Base-by-base conservation (phyloP, 495 filamentous ascomycete genomes). In the Lineolata rhizophorae region DNA sequence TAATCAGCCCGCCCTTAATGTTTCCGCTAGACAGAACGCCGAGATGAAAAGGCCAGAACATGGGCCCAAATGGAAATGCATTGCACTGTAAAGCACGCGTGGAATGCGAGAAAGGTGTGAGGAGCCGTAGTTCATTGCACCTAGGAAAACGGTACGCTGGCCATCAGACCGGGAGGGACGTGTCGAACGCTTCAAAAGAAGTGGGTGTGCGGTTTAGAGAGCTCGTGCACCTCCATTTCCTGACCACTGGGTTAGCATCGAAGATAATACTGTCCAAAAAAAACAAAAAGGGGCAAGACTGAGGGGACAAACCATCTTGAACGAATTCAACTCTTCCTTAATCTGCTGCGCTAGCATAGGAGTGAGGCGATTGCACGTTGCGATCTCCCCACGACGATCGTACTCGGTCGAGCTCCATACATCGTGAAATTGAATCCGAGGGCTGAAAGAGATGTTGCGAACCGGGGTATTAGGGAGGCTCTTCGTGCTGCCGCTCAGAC, bases 221-320 rank as follows among this genome's bases (percentile, higher is more conserved):
- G 76, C 57, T 93, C 83, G 50, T 99, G 87, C 48, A 99, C 87
- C 61, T 95, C 87, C 87, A 99, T 99, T 57, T 99, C 87, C 90
- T 97, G 40, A 9, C 9, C 8, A 10, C 13, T 20, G 4, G 32
- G 18, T 21, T 27, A 35, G 9, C 15, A 29, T 40, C 63, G 41
- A 63, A 35, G 20, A 14, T 30, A 3, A 10, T n/a, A 14, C 18
- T 18, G 14, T 5, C 20, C 13, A 15, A n/a, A 29, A 34, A 21
- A n/a, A 17, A 22, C n/a, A n/a, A n/a, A n/a, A n/a, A n/a, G n/a
- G n/a, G n/a, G n/a, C n/a, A n/a, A n/a, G n/a, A n/a, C n/a, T n/a
- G n/a, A n/a, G n/a, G n/a, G 3, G 8, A 18, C 74, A 37, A 52
- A 93, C 87, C 87, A 99, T 95, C 49, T 97, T 99, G 63, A 95